Evolutionary conservation across 176 grass and related monocot species (phyloP).

Genomic region (Cenchrus americanus): DNA sequence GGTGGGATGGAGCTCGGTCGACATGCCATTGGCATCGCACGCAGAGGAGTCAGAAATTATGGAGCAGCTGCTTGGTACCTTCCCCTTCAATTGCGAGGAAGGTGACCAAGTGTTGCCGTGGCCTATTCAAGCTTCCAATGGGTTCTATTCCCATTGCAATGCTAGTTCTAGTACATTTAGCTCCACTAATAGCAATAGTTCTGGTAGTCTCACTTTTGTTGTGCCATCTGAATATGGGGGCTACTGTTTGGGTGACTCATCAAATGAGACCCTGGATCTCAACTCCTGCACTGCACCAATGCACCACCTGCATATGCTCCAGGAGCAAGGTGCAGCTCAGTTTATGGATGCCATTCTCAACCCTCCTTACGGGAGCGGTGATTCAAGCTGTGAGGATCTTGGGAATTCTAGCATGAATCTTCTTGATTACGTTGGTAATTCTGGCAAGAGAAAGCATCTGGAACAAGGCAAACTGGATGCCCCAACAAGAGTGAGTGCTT

Average conservation of each 20-base stretch:
- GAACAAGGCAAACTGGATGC: constrained; percentile 46
- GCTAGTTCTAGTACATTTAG: constrained; percentile 44
- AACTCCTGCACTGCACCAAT: constrained; percentile 45
- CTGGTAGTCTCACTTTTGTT: constrained; percentile 40
- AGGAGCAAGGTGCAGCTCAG: constrained; percentile 46
- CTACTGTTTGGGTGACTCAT: constrained; percentile 47
- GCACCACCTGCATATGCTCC: constrained; percentile 51
- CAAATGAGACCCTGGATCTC: constrained; percentile 41
- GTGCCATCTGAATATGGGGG: constrained; percentile 44
- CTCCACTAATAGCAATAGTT: constrained; percentile 39
- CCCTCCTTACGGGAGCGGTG: constrained; percentile 28
- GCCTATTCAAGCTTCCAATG: constrained; percentile 49
- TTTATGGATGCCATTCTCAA: constrained; percentile 53
- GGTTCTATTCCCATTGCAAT: constrained; percentile 46
- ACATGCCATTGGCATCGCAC: constrained; percentile 30
- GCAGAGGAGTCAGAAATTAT: constrained; percentile 62
- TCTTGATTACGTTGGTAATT: constrained; percentile 26
- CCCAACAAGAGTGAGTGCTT: constrained; percentile 46
- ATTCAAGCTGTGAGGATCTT: constrained; percentile 47
- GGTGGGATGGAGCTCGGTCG: constrained; percentile 49
- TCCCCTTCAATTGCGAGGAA: constrained; percentile 40
- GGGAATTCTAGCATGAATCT: constrained; percentile 43
- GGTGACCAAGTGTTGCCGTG: constrained; percentile 44
- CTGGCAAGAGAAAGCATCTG: constrained; percentile 55
- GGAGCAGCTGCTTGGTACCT: constrained; percentile 51